These are phyloP conservation scores for Saturnispora sekii DNA, from an alignment of 805 yeast species.

Conservation along the genomic window DNA sequence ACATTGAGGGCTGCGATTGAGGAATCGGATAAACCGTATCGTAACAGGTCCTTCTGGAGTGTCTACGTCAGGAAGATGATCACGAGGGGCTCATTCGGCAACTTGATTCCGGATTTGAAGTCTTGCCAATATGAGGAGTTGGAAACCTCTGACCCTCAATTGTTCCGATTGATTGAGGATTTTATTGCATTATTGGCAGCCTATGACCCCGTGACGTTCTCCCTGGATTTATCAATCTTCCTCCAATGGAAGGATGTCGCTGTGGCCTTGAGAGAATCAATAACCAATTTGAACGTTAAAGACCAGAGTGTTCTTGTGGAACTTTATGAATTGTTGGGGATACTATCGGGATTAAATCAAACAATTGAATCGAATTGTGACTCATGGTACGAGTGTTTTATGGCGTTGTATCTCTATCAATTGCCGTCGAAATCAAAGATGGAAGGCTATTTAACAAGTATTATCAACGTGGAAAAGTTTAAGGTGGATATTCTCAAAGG, in stretches of 20 bases:
- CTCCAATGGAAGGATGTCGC: slow-evolving; percentile 41
- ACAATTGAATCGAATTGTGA: slow-evolving; percentile 43
- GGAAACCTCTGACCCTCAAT: slow-evolving; percentile 19
- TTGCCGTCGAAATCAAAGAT: slow-evolving; percentile 41
- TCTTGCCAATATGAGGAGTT: slow-evolving; percentile 36
- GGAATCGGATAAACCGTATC: slow-evolving; percentile 34
- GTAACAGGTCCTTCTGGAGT: slow-evolving; percentile 54
- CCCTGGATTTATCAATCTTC: slow-evolving; percentile 34
- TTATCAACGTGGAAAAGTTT: slow-evolving; percentile 24
- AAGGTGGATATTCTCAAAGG: slow-evolving; percentile 21
- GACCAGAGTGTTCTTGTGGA: slow-evolving; percentile 26
- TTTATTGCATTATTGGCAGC: slow-evolving; percentile 30
- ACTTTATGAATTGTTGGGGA: slow-evolving; percentile 33
- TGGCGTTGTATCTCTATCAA: slow-evolving; percentile 36
- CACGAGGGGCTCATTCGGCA: slow-evolving; percentile 50
- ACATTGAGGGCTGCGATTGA: slow-evolving; percentile 36
- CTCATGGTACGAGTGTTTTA: slow-evolving; percentile 60
- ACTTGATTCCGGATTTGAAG: slow-evolving; percentile 41
- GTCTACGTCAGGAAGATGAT: slow-evolving; percentile 44
- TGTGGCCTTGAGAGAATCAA: slow-evolving; percentile 40
- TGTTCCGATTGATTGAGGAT: slow-evolving; percentile 33
- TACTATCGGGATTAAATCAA: slow-evolving; percentile 37
- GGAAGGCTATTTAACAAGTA: slow-evolving; percentile 31
- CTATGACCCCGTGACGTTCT: slow-evolving; percentile 28
- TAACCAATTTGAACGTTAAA: slow-evolving; percentile 19